Evolutionary conservation across 2,329 filamentous ascomycete genomes (phyloP), one percentile per base, ranked within the genome.

Genomic region (Scedosporium minutisporum): DNA sequence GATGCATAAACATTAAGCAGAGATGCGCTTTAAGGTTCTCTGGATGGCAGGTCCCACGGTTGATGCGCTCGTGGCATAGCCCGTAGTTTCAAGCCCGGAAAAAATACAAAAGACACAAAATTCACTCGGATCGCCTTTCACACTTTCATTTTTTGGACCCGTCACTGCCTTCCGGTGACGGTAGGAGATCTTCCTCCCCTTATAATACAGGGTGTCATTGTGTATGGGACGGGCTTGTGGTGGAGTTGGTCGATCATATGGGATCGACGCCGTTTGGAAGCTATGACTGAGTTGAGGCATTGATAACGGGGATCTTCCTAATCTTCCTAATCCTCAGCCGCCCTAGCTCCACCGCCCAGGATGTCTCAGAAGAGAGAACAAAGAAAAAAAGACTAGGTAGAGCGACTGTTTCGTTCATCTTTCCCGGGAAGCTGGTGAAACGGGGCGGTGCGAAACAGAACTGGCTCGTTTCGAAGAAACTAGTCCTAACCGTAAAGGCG

Each of bases 301-400:
- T 53, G 58, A 44, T 53, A 53, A 25, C 60, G 29, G 21, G 33
- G 48, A 61, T 42, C 48, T 57, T 51, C 29, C 60, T 51, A 12
- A 61, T 42, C 48, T 57, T 51, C 29, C 60, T 51, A 12, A 16
- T 25, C n/a, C 55, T 57, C 60, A 57, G 60, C 60, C 33, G 33
- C 33, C 60, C 29, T 61, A 57, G 33, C 60, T 29, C 60, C 60
- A 61, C 60, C 60, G 2, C 33, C 48, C 4, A 6, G 48, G 48
- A 25, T 57, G 60, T 61, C 60, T 61, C 60, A 61, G 60, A 48
- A 18, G 18, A 12, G 7, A 27, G 23, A 48, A 25, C 18, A 44
- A 23, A 16, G 48, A n/a, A 25, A 42, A 14, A 42, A 58, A 42
- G 6, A 16, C 21, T 21, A 18, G 58, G 21, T 9, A 6, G 53